Base-by-base conservation (phyloP, 163 green algal species). In the Chlamydomonas reinhardtii region DNA sequence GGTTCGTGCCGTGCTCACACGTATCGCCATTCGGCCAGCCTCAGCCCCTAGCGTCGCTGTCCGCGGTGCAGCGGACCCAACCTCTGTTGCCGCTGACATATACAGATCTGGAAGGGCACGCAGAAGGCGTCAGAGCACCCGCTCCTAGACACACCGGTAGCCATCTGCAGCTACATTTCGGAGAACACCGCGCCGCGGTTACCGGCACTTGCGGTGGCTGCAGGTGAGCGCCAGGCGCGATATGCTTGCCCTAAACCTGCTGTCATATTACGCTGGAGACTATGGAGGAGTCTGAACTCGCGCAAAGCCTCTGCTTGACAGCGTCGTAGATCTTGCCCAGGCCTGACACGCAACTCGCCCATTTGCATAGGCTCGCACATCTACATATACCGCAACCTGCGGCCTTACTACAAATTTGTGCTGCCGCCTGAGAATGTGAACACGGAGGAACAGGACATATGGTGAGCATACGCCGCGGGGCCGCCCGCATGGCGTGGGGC, bases 331-430 rank as follows among this genome's bases (percentile, higher is more conserved):
- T n/a, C n/a, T 8, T 48, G 39, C 39, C 39, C 39, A 5, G 39
- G 5, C 39, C 39, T 48, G 39, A 48, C 5, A 48, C 39, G 8
- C 39, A 8, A 8, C 39, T 5, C 39, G 5, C 39, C 39, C 39
- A 8, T 8, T 48, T 8, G 39, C 39, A 4, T 39, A 81, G 89
- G 93, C 2, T 59, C 85, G 2, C 80, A 95, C 85, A 90, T 97
- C 22, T 96, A 94, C 89, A 95, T 97, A 81, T 97, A 96, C 89
- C 83, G 92, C 25, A 96, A 93, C 70, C 87, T 97, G 73, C 80
- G 94, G 35, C 93, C 94, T 2, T 96, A 94, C 83, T 96, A 93
- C 90, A 96, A 96, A 74, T 96, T 97, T 87, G 89, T 90, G 32
- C 65, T 96, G 79, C 94, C 94, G 11, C 37, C 83, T 1, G 82